A percentile compares a stretch with the other conserved stretches of the same genome.
These are phyloP conservation scores for Magnolia kwangsiensis DNA, from an alignment of 164 flowering plant species.

Conservation along the genomic window DNA sequence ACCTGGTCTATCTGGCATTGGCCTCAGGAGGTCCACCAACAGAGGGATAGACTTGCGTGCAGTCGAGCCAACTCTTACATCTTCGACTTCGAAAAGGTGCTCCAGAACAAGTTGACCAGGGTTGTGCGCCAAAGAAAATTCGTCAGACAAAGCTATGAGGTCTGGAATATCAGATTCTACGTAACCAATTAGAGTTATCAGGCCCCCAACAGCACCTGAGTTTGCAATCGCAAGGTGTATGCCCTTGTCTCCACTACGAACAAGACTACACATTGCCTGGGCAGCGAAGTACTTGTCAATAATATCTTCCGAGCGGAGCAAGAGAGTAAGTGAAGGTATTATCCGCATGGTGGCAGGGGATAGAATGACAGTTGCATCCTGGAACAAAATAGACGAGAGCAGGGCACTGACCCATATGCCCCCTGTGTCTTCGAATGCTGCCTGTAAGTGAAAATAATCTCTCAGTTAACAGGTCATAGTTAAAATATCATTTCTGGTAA, in stretches of 20 bases:
- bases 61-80: conserved; percentile 61
- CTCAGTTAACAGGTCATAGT: not conserved
- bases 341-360: conserved; percentile 58
- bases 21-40: conserved; percentile 79
- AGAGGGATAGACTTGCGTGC: conserved; percentile 76
- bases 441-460: conserved; percentile 35
- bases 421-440: conserved; percentile 66
- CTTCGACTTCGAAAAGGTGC: conserved; percentile 70
- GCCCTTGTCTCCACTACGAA: conserved; percentile 49
- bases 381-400: conserved; percentile 70
- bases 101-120: conserved; percentile 77
- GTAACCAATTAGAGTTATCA: conserved; percentile 59
- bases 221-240: conserved; percentile 63
- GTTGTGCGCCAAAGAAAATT: conserved; percentile 53
- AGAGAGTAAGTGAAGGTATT: conserved; percentile 61
- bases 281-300: conserved; percentile 75
- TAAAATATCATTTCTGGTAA: not conserved
- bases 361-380: conserved; percentile 51
- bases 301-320: conserved; percentile 69
- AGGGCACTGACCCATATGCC: conserved; percentile 76
- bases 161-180: conserved; percentile 64
- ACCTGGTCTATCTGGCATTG: conserved; percentile 81
- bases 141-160: conserved; percentile 63
- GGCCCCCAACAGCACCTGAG: conserved; percentile 75
- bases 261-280: conserved; percentile 84